A percentile compares a stretch with the other conserved stretches of the same genome.
phyloP scores from a whole-genome alignment of 2,329 filamentous ascomycete genomes.

The Triangularia verruculosa region DNA sequence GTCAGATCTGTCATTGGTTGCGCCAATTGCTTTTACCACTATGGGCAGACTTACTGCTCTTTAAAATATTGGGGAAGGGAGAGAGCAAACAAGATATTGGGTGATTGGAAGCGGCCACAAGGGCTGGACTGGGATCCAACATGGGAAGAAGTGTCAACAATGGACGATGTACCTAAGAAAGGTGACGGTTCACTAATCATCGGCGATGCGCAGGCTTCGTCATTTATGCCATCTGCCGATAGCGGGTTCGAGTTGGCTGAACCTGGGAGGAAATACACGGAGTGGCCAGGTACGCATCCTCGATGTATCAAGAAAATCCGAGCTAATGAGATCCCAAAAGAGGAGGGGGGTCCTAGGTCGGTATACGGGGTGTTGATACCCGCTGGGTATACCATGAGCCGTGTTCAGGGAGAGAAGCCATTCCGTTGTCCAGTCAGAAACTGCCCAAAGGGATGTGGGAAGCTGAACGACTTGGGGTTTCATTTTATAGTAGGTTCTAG shows the following conservation, averaged over 20 bases:
- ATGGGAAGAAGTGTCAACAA: neutral
- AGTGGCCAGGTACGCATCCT: conserved; percentile 19
- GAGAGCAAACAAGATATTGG: conserved; percentile 12
- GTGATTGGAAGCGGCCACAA: neutral
- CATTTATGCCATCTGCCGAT: neutral
- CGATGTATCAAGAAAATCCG: conserved; percentile 10
- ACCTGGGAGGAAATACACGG: conserved; percentile 20
- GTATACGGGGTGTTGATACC: conserved; percentile 25
- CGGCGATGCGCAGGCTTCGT: neutral
- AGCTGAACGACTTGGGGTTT: conserved; percentile 17
- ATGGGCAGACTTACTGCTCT: conserved; percentile 25
- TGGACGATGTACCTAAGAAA: neutral
- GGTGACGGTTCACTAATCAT: neutral
- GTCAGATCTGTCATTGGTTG: conserved; percentile 24
- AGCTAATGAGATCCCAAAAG: conserved; percentile 4
- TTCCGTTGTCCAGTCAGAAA: conserved; percentile 29
- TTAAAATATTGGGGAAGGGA: conserved; percentile 17
- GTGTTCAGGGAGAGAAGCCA: conserved; percentile 20
- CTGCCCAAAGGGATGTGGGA: conserved; percentile 21
- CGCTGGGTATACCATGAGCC: conserved; percentile 24
- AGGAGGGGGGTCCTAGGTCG: conserved; percentile 7
- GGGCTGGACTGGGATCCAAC: neutral
- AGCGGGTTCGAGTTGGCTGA: conserved; percentile 9
- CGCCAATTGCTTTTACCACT: conserved; percentile 34
- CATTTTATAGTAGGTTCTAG: conserved; percentile 24